Base-by-base conservation (phyloP, 2,329 filamentous ascomycete species). In the Clonostachys byssicola region DNA sequence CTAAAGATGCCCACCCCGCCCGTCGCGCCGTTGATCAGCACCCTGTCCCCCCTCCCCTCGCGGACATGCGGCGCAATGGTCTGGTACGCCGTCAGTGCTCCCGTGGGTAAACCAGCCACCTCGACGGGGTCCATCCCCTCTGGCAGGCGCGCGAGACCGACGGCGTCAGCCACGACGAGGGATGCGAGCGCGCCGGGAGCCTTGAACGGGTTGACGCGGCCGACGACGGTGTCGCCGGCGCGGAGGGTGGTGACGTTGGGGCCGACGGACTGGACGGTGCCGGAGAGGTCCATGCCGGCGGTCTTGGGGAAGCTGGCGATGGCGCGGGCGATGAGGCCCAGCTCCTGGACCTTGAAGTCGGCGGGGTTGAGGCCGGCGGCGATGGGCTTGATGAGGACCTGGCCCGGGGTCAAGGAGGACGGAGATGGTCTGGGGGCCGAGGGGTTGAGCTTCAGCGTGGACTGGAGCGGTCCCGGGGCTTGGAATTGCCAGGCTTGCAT, bases 21-120 rank as follows among this genome's bases (percentile, higher is more conserved):
- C 0, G 77, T 81, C 0, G 82, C 81, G 6, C 81, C 83, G 49
- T 86, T 86, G 58, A 88, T 76, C 49, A 87, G 81, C 12, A 88
- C 70, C 54, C 72, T 76, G 45, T 78, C 72, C n/a, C 80, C 80
- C 5, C 78, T 72, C n/a, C 79, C 80, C 4, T 61, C 50, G 44
- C 70, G 69, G 47, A 77, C 70, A 48, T 73, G 62, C 4, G 69
- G 70, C 40, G 76, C 61, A 33, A 80, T 67, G 40, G 61, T 62
- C 57, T 77, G 72, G 49, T 75, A 74, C 6, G 75, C 75, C 4
- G 75, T 77, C 51, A 77, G 54, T 1, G 61, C 74, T 0, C 72
- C 72, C 3, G 74, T 70, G 3, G 67, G 67, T 1, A 70, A 54
- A 8, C 66, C 67, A 6, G 72, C 71, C 1, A 72, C 74, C 36